A percentile compares a stretch with the other conserved stretches of the same genome.
Conservation (phyloP, 306 rosid species). For the Vachellia pachyceras region DNA sequence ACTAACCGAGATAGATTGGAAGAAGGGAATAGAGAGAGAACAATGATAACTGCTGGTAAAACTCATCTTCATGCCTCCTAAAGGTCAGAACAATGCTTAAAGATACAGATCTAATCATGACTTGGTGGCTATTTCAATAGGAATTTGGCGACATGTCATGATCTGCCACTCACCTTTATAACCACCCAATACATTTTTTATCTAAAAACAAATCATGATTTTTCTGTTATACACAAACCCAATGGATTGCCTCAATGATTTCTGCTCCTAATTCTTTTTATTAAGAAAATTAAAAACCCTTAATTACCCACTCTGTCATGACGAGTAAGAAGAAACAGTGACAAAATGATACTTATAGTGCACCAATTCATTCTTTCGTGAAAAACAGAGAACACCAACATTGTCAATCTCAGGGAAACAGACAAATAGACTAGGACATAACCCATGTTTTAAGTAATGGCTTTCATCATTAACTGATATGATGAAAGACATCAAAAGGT, state of each 20-base stretch:
- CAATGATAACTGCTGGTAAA: slow-evolving; percentile 43
- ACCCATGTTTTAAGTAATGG: slow-evolving; percentile 45
- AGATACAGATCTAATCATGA: slow-evolving; percentile 33
- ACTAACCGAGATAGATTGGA: neutral
- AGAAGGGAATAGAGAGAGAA: neutral
- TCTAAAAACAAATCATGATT: slow-evolving; percentile 16
- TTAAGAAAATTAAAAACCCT: neutral
- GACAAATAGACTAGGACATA: slow-evolving; percentile 33
- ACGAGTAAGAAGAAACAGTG: neutral
- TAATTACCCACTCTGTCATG: neutral
- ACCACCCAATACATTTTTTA: slow-evolving; percentile 34
- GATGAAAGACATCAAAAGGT: slow-evolving; percentile 18
- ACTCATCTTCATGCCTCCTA: slow-evolving; percentile 44
- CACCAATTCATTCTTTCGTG: neutral
- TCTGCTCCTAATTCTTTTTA: neutral
- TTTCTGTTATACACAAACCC: slow-evolving; percentile 43
- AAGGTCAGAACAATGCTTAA: slow-evolving; percentile 48
- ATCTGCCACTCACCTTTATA: slow-evolving; percentile 59
- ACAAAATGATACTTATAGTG: neutral
- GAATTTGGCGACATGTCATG: slow-evolving; percentile 69
- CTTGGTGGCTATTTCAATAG: slow-evolving; percentile 26
- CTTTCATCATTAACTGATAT: slow-evolving; percentile 37
- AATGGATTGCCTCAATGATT: slow-evolving; percentile 51
- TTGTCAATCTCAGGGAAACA: slow-evolving; percentile 29
- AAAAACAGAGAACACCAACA: neutral